Conservation (phyloP, 2,329 filamentous ascomycete genomes). For the Neofusicoccum sp. region DNA sequence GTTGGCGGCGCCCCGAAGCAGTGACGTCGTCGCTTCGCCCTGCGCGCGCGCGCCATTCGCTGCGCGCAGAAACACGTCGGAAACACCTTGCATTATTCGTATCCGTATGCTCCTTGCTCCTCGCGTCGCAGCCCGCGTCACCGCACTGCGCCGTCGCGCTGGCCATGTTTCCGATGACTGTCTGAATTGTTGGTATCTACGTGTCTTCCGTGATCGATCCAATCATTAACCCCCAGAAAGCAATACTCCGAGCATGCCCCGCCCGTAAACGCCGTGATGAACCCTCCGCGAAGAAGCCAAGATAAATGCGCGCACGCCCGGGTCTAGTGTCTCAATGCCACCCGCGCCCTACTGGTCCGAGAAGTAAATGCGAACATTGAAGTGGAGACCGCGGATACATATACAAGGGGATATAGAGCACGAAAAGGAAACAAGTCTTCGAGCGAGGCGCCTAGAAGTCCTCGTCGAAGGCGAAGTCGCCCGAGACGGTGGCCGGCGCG, state of each 20-base stretch:
- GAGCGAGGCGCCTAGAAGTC: constrained; percentile 71
- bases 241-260: constrained; percentile 17
- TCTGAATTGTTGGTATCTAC: constrained; percentile 18
- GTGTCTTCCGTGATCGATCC: constrained; percentile 1
- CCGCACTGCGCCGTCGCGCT: neutral
- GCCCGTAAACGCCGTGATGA: constrained; percentile 10
- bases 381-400: constrained; percentile 17
- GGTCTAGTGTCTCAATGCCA: constrained; percentile 9
- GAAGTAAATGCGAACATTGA: constrained; percentile 28
- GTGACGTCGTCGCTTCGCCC: constrained; percentile 13
- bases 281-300: neutral
- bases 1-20: neutral
- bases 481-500: constrained; percentile 49
- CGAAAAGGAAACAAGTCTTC: constrained; percentile 19
- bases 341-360: neutral
- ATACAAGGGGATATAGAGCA: constrained; percentile 25
- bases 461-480: constrained; percentile 91
- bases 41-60: neutral
- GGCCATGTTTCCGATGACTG: neutral
- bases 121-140: neutral
- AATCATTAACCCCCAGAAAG: constrained; percentile 11
- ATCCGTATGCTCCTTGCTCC: neutral
- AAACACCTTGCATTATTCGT: neutral
- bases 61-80: neutral
- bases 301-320: constrained; percentile 10